Evolutionary conservation across 208 protist species (phyloP).

Genomic region (Polymyxa betae): DNA sequence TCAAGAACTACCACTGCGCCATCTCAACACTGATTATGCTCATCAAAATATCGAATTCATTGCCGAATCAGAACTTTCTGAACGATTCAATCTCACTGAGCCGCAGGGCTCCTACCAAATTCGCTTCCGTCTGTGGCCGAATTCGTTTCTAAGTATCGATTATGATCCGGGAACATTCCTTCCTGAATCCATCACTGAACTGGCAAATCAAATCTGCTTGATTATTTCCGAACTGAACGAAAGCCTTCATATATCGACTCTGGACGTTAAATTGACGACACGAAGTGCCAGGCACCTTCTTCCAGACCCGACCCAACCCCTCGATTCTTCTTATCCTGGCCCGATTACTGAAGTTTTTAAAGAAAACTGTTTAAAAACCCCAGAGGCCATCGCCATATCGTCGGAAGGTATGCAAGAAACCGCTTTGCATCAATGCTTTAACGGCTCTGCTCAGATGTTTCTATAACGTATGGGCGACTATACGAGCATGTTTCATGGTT

Average conservation of each 20-base stretch:
- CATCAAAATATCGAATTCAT: neutral
- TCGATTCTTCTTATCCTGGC: constrained; percentile 68
- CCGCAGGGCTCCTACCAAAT: neutral
- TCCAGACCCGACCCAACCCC: constrained; percentile 63
- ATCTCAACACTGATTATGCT: neutral
- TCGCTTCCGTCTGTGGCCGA: neutral
- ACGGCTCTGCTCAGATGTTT: neutral
- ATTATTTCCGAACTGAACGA: neutral
- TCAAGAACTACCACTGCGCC: neutral
- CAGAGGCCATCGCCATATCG: constrained; percentile 53
- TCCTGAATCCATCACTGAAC: neutral
- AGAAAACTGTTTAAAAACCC: neutral
- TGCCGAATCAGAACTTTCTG: neutral
- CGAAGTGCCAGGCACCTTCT: constrained; percentile 58
- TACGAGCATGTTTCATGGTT: constrained; percentile 55
- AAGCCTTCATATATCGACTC: too few species aligned
- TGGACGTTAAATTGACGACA: constrained; percentile 62
- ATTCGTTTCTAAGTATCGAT: neutral
- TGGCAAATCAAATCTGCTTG: neutral
- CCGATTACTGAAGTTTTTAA: constrained; percentile 65
- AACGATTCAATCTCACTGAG: neutral
- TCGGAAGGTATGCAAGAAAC: constrained; percentile 33
- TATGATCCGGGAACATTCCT: neutral
- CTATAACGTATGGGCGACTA: constrained; percentile 47
- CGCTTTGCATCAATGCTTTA: neutral